These are phyloP conservation scores for Scheffersomyces stambukii DNA, from an alignment of 1,139 yeast species.

Conservation along the genomic window DNA sequence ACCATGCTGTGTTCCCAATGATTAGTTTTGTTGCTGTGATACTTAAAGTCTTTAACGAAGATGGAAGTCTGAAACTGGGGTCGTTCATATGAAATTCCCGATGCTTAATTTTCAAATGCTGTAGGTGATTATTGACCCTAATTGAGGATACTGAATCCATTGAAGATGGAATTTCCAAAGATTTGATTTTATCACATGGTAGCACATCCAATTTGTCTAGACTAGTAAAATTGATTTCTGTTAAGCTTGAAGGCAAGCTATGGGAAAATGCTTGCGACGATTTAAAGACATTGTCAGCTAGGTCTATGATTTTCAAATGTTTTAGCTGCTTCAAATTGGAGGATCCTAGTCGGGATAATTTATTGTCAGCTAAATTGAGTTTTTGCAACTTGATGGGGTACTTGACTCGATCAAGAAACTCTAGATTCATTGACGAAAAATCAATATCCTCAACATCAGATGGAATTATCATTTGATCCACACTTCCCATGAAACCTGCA, in stretches of 20 bases:
- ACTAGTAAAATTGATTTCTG: constrained; percentile 2
- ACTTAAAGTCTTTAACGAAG: too few species aligned
- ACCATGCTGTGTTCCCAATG: constrained; percentile 4
- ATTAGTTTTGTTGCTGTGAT: too few species aligned
- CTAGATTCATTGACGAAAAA: constrained; percentile 6
- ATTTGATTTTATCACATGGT: constrained; percentile 4
- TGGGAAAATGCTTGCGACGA: constrained; percentile 2
- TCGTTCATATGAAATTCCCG: too few species aligned
- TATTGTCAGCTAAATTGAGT: constrained; percentile 6
- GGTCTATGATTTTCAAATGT: constrained; percentile 1
- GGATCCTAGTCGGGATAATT: constrained; percentile 1
- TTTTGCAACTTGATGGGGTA: constrained; percentile 3
- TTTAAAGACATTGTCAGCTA: constrained; percentile 4
- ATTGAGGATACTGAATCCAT: constrained; percentile 1
- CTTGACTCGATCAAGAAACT: constrained; percentile 3
- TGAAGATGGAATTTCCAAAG: constrained; percentile 2
- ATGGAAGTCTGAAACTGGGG: too few species aligned
- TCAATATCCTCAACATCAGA: constrained; percentile 2
- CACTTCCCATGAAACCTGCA: constrained; percentile 3
- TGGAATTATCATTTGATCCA: constrained; percentile 3
- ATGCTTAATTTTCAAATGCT: constrained; percentile 2
- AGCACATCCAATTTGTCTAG: constrained; percentile 1
- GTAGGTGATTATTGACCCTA: constrained; percentile 2
- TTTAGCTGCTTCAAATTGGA: constrained; percentile 2
- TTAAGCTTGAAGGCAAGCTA: constrained; percentile 4